A percentile compares a stretch with the other conserved stretches of the same genome.
phyloP scores from a whole-genome alignment of 257 asterid species.

The Solanum medicagineum region DNA sequence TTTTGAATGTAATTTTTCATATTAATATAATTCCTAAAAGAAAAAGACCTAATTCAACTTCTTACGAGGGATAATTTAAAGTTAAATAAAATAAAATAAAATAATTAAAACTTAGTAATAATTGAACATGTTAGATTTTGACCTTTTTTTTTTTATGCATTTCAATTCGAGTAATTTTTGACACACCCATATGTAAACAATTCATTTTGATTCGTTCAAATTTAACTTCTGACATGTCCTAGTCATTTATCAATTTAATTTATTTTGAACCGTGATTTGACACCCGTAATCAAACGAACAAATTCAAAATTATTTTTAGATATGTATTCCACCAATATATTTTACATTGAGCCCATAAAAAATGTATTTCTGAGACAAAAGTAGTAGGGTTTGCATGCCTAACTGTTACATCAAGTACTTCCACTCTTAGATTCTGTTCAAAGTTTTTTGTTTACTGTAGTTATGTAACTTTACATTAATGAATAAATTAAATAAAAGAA shows the following conservation, averaged over 20 bases:
- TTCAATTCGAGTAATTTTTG: neutral
- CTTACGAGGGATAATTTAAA: neutral
- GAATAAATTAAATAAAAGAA: neutral
- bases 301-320: neutral
- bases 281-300: neutral
- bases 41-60: neutral
- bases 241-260: neutral
- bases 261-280: neutral
- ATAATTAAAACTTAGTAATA: neutral
- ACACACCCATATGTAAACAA: too few relatives aligned
- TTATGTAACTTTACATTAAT: neutral
- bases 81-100: neutral
- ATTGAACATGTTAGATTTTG: neutral
- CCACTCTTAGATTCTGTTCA: neutral
- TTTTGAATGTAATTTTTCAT: neutral
- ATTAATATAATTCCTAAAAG: too few relatives aligned
- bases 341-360: neutral
- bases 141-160: neutral
- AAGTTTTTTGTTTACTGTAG: neutral
- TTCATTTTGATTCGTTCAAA: too few relatives aligned
- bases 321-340: neutral
- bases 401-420: constrained; percentile 3
- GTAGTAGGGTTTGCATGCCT: neutral
- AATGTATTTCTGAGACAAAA: neutral
- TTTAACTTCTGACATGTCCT: neutral